phyloP scores from a whole-genome alignment of 108 stramenopile genomes.

The Skeletonema grethae region DNA sequence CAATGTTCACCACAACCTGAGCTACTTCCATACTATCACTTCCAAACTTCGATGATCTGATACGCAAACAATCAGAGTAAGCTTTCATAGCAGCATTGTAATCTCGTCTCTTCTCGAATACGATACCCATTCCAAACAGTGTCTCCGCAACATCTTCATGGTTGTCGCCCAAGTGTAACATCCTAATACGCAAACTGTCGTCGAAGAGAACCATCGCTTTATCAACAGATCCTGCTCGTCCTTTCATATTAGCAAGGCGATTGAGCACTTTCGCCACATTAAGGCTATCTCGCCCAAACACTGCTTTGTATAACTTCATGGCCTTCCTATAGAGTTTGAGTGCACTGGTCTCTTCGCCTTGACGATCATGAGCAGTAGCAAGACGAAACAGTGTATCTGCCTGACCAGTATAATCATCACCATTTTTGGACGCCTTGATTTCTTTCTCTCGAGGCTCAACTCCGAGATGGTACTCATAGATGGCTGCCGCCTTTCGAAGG shows the following conservation, averaged over 20 bases:
- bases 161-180: slow-evolving; percentile 42
- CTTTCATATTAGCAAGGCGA: slow-evolving; percentile 49
- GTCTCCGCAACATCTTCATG: slow-evolving; percentile 56
- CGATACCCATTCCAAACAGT: slow-evolving; percentile 52
- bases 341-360: slow-evolving; percentile 36
- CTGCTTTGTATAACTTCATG: slow-evolving; percentile 41
- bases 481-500: slow-evolving; percentile 25
- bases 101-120: slow-evolving; percentile 43
- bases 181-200: slow-evolving; percentile 51
- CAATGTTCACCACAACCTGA: slow-evolving; percentile 49
- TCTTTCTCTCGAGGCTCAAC: slow-evolving; percentile 38
- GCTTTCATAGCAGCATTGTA: slow-evolving; percentile 49
- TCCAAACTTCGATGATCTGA: slow-evolving; percentile 41
- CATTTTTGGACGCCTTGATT: slow-evolving; percentile 22
- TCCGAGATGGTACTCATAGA: slow-evolving; percentile 39
- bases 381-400: slow-evolving; percentile 41
- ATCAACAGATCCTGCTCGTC: slow-evolving; percentile 39
- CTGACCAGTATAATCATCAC: slow-evolving; percentile 33
- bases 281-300: slow-evolving; percentile 42
- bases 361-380: slow-evolving; percentile 34
- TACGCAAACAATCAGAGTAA: slow-evolving; percentile 51
- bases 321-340: slow-evolving; percentile 37
- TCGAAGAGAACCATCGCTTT: slow-evolving; percentile 56
- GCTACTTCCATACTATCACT: slow-evolving; percentile 52
- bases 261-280: slow-evolving; percentile 46